phyloP scores from a whole-genome alignment of 306 rosid species.

The Urtica urens region DNA sequence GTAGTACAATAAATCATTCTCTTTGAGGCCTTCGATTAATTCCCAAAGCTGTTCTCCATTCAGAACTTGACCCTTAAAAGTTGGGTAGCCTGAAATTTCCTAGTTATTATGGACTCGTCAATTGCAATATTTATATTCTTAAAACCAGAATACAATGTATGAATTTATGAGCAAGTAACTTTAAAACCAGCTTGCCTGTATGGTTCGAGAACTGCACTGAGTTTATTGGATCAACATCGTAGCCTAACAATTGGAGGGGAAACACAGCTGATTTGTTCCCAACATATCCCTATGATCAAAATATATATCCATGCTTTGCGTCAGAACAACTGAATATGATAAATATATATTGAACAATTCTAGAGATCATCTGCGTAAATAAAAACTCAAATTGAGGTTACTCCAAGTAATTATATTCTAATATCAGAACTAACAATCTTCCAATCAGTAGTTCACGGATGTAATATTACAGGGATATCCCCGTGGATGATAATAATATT shows the following conservation, averaged over 20 bases:
- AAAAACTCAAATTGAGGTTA: too few relatives aligned
- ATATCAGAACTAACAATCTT: too few relatives aligned
- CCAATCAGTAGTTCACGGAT: too few relatives aligned
- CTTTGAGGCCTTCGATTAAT: conserved; percentile 61
- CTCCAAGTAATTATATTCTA: too few relatives aligned
- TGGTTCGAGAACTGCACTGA: conserved; percentile 89
- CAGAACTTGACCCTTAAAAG: conserved; percentile 81
- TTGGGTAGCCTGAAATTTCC: conserved; percentile 58
- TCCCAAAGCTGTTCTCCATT: conserved; percentile 72
- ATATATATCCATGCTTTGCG: too few relatives aligned
- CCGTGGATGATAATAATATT: too few relatives aligned
- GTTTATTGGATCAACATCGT: conserved; percentile 82
- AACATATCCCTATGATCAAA: conserved; percentile 83
- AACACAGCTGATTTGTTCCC: conserved; percentile 83
- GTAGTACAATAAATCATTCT: conserved; percentile 59
- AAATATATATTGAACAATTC: too few relatives aligned
- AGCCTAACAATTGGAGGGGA: conserved; percentile 78
- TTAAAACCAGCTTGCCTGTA: conserved; percentile 70
- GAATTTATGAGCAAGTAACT: conserved; percentile 20
- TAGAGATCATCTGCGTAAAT: too few relatives aligned
- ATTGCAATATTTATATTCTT: conserved; percentile 5
- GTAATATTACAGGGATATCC: too few relatives aligned
- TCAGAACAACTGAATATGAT: too few relatives aligned
- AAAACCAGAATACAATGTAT: conserved; percentile 18
- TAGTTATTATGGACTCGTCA: conserved; percentile 22